phyloP scores from a whole-genome alignment of 2,329 filamentous ascomycete species.

The Elsinoe arachidis region DNA sequence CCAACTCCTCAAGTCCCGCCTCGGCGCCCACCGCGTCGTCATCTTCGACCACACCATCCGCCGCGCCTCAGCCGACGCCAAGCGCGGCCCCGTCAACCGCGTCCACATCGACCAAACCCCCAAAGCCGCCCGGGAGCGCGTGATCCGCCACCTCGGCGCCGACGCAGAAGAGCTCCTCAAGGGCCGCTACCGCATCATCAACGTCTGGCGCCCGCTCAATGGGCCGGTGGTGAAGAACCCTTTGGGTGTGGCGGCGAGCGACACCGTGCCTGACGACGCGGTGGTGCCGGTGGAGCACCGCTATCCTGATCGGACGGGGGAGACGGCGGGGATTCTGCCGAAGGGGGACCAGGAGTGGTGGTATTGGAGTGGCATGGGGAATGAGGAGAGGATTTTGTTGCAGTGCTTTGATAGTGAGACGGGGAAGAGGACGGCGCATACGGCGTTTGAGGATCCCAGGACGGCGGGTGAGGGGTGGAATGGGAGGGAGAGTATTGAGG shows the following conservation, averaged over 20 bases:
- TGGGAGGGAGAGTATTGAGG: constrained; percentile 79
- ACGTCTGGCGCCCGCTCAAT: constrained; percentile 67
- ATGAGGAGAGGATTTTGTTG: constrained; percentile 45
- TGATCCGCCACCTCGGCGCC: constrained; percentile 56
- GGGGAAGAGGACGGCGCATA: constrained; percentile 51
- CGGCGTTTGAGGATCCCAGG: constrained; percentile 69
- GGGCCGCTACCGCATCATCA: constrained; percentile 72
- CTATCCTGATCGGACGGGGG: constrained; percentile 61
- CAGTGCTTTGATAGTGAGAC: constrained; percentile 39
- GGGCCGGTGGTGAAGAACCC: constrained; percentile 49
- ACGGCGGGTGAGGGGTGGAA: constrained; percentile 53
- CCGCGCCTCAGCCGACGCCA: constrained; percentile 49
- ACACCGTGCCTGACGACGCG: constrained; percentile 50
- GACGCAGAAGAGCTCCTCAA: constrained; percentile 59
- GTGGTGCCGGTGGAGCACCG: constrained; percentile 65
- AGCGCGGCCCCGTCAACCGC: constrained; percentile 59
- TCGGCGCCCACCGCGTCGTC: constrained; percentile 58
- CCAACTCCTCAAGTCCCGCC: constrained; percentile 54
- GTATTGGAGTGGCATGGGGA: constrained; percentile 71
- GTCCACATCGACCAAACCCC: constrained; percentile 81
- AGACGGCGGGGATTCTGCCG: constrained; percentile 62
- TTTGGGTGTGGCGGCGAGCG: constrained; percentile 49
- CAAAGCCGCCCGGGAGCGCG: constrained; percentile 55
- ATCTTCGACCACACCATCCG: constrained; percentile 87
- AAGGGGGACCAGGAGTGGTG: constrained; percentile 61